Conservation (phyloP, 1,284 basidiomycete species). For the Malassezia vespertilionis region DNA sequence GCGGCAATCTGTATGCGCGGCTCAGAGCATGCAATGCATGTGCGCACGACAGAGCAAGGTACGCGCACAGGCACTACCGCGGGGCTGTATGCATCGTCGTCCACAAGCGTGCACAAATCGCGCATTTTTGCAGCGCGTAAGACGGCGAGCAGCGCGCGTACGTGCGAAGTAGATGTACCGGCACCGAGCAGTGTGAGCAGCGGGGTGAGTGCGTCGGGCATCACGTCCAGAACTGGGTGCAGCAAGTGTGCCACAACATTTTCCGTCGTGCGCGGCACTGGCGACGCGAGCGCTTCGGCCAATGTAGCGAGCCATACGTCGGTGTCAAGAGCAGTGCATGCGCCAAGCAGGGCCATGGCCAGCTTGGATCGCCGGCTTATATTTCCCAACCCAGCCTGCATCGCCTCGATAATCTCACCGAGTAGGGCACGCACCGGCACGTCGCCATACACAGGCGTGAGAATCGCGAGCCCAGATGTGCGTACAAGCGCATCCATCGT, state of each 20-base stretch:
- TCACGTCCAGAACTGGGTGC: slow-evolving; percentile 10
- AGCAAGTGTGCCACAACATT: slow-evolving; percentile 14
- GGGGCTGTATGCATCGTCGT: neutral
- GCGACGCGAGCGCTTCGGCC: neutral
- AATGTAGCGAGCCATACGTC: slow-evolving; percentile 6
- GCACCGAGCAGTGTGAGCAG: slow-evolving; percentile 1
- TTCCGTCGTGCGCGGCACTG: slow-evolving; percentile 10
- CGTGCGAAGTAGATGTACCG: neutral
- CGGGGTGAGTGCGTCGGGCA: neutral
- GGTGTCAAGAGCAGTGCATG: neutral
- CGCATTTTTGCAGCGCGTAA: slow-evolving; percentile 13
- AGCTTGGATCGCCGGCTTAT: slow-evolving; percentile 11
- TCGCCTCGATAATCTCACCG: slow-evolving; percentile 6
- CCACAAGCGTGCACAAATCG: slow-evolving; percentile 1
- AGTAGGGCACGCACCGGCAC: slow-evolving; percentile 2
- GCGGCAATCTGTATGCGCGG: slow-evolving; percentile 31
- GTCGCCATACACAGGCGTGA: too few species aligned
- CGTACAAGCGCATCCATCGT: slow-evolving; percentile 1
- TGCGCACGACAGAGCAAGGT: slow-evolving; percentile 19
- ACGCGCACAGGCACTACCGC: slow-evolving; percentile 17
- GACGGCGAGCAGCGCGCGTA: slow-evolving; percentile 4
- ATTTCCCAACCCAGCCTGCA: slow-evolving; percentile 9
- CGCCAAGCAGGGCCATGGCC: slow-evolving; percentile 6
- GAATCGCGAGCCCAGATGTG: slow-evolving; percentile 2
- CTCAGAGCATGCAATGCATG: slow-evolving; percentile 23